Evolutionary conservation across 2,329 filamentous ascomycete genomes (phyloP).

Genomic region (Diaporthe nobilis): DNA sequence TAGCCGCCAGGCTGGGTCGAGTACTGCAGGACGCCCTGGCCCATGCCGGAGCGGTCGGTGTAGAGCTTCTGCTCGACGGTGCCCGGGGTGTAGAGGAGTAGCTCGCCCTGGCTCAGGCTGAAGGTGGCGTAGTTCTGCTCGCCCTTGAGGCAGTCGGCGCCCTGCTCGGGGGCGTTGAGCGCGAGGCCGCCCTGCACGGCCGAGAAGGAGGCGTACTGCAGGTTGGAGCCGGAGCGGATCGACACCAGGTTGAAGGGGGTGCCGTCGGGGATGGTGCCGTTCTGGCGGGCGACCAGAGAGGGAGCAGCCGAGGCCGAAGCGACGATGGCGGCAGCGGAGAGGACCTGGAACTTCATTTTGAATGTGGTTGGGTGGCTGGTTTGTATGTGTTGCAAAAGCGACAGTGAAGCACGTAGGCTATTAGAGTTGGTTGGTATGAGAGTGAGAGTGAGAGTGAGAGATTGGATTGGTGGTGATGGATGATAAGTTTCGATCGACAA

Average conservation of each 20-base stretch:
- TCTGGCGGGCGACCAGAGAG: slow-evolving; percentile 44
- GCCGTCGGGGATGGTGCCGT: slow-evolving; percentile 48
- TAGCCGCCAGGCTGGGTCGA: slow-evolving; percentile 57
- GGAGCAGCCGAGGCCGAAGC: slow-evolving; percentile 52
- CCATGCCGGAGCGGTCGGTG: slow-evolving; percentile 71
- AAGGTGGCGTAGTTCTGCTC: slow-evolving; percentile 63
- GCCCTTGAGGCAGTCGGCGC: slow-evolving; percentile 62
- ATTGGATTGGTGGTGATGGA: slow-evolving; percentile 23
- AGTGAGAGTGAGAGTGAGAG: slow-evolving; percentile 14
- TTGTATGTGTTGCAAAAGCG: neutral
- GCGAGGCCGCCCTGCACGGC: slow-evolving; percentile 61
- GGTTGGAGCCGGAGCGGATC: slow-evolving; percentile 62
- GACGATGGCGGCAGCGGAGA: slow-evolving; percentile 69
- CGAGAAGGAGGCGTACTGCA: slow-evolving; percentile 63
- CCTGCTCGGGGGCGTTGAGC: slow-evolving; percentile 59
- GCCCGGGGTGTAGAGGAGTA: slow-evolving; percentile 62
- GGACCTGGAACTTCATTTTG: slow-evolving; percentile 61
- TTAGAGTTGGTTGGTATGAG: slow-evolving; percentile 7
- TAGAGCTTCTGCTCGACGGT: slow-evolving; percentile 63
- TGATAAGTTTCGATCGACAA: neutral
- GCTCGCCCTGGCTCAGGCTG: slow-evolving; percentile 59
- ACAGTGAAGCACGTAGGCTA: slow-evolving; percentile 23
- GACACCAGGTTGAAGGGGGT: slow-evolving; percentile 63
- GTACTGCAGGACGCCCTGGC: slow-evolving; percentile 68
- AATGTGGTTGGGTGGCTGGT: slow-evolving; percentile 40